Base-by-base conservation (phyloP, 768 basidiomycete genomes). In the Termitomyces sp. region DNA sequence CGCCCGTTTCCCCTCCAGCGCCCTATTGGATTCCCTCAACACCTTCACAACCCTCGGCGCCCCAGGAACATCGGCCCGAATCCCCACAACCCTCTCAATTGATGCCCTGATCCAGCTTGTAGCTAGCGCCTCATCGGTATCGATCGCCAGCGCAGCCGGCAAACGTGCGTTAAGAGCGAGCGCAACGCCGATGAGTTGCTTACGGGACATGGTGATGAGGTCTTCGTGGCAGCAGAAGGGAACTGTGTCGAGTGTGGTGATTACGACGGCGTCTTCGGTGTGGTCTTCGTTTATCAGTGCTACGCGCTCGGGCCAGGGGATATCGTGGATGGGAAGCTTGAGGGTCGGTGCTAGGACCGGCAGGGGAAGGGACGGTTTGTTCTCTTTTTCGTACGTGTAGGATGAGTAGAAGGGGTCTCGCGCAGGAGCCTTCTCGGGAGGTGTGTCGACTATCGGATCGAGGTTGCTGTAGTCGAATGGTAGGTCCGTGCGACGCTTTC, bases 181-280 rank as follows among this genome's bases (percentile, higher is more conserved):
- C 5, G 86, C 88, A 16, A 87, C 87, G 0, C 59, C 69, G 50
- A 85, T 68, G 48, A 91, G 82, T 61, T 83, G 76, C 1, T 70
- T 49, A 45, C 82, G 83, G 4, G 81, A 66, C 89, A 91, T 90
- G 1, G 81, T 79, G 57, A 89, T 67, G 45, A 90, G 79, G 65
- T 91, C 88, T 61, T 88, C 87, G 68, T 91, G 88, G 71, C 87
- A 89, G 72, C 86, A 88, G 73, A 90, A 91, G 0, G 88, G 88
- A 11, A 81, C 75, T 24, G 70, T 71, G 45, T 79, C 75, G 13
- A 91, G 77, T 7, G 88, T 79, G 0, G 86, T 89, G 69, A 90
- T 83, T 42, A 90, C 77, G 45, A 90, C 75, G 8, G 82, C 84
- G 64, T 85, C 81, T 55, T 81, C 79, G 2, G 80, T 72, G 16